Base-by-base conservation (phyloP, 2,329 filamentous ascomycete genomes). In the Venturiaceae sp. region DNA sequence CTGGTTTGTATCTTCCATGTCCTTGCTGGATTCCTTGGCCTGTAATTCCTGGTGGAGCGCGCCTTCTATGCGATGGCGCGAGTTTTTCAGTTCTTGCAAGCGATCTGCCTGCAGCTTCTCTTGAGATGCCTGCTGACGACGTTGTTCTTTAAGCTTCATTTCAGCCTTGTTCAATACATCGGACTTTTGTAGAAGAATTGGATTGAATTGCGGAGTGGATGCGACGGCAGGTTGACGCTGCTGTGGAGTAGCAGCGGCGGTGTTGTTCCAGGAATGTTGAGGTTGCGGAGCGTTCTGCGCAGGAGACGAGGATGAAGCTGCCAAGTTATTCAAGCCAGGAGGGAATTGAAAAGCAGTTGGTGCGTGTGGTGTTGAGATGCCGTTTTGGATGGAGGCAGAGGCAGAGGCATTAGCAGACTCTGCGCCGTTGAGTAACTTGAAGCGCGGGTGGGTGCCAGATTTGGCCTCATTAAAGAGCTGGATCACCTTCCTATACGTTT, bases 101-200 rank as follows among this genome's bases (percentile, higher is more conserved):
- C 44, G 44, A 50, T 50, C 44, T 50, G 44, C 44, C 44, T 50
- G 44, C 44, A 50, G 44, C 44, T 50, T 50, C 19, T 50, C 44
- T 30, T 50, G 44, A 26, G 16, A n/a, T 23, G 44, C 44, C 44
- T 50, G 44, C 19, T 50, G 44, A 23, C 44, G 44, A 30, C 44
- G 44, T 26, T 50, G 44, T n/a, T 53, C 52, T 72, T 90, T 89
- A 62, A 92, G 74, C 69, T 87, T 83, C 61, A 90, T 77, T 73
- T 95, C 90, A 67, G 90, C 90, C 74, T 84, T 87, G 68, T 94
- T 84, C 64, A 95, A 78, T 68, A 89, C 84, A 68, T 90, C 87
- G 64, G 91, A 92, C 73, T 96, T 96, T 68, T 89, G 86, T 71
- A 95, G 80, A 65, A 95, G 80, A 61, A 95, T 84, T 54, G 90